Evolutionary conservation across 1,139 yeast genomes (phyloP).

Genomic region (Taphrina deformans): DNA sequence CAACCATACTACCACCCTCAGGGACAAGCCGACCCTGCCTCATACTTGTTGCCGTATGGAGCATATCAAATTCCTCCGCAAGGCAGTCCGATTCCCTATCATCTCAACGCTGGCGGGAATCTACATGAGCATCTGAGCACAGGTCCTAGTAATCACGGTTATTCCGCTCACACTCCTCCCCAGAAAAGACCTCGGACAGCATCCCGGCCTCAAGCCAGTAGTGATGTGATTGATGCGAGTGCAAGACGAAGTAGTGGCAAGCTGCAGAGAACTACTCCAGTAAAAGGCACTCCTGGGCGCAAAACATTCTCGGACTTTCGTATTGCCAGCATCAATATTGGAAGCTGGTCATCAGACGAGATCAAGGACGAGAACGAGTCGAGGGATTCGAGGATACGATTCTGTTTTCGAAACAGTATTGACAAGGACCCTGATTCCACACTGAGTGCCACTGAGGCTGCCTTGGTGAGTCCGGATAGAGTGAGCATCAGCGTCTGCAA

Average conservation of each 20-base stretch:
- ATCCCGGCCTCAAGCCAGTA: not conserved
- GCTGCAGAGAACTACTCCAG: not conserved
- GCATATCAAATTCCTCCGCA: conserved; percentile 1
- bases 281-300: not conserved
- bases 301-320: conserved; percentile 40
- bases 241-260: not conserved
- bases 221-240: not conserved
- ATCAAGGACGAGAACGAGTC: conserved; percentile 33
- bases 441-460: conserved; percentile 38
- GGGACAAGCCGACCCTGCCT: not conserved
- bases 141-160: not conserved
- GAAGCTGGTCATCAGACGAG: conserved; percentile 39
- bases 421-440: conserved; percentile 35
- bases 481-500: conserved; percentile 40
- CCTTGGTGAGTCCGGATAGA: conserved; percentile 41
- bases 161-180: conserved; percentile 4
- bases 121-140: not conserved
- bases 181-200: conserved; percentile 12
- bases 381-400: conserved; percentile 39
- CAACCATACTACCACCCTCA: not conserved
- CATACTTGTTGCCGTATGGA: conserved; percentile 16
- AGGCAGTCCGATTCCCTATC: not conserved
- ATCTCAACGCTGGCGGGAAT: not conserved
- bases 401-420: conserved; percentile 26
- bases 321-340: conserved; percentile 39